Evolutionary conservation across 768 basidiomycete species (phyloP), one percentile per base, ranked within the genome.

Genomic region (Hortiboletus campestris): DNA sequence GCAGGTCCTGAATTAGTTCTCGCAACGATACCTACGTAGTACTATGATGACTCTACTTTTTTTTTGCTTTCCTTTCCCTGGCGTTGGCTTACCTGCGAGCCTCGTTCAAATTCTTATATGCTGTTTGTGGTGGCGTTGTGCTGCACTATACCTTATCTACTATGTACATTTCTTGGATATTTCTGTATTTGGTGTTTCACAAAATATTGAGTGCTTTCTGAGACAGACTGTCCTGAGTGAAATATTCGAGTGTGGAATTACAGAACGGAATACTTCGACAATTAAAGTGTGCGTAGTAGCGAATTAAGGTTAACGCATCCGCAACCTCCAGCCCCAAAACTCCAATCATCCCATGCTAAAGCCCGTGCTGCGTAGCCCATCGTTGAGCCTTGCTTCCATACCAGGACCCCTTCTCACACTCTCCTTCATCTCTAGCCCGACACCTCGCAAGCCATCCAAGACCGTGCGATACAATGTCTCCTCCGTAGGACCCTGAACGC

Each of bases 401-500:
- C 75, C 76, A 25, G 80, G 58, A 13, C 84, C 84, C 31, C 34
- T 60, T 17, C 51, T 56, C 41, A 75, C 65, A 4, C 59, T 58
- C 60, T 80, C 78, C 56, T 64, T 66, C 67, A 79, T 72, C 13
- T 72, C 73, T 8, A 80, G 46, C 6, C 77, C 77, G 6, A 72
- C 75, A 35, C 76, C 73, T 58, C 84, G 80, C 67, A 96, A 67
- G 7, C 82, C 80, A 8, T 72, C 65, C 70, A 96, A 71, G 16
- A 94, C 81, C 0, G 81, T 79, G 20, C 62, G 67, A 72, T 85
- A 92, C 22, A 96, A 74, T 29, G 76, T 79, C 57, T 72, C 68
- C 38, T 83, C 79, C 32, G 77, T 78, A 0, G 94, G 94, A 11
- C 87, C 86, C 31, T 71, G 76, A 4, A 93, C 92, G 17, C 92